These are phyloP conservation scores for Asterophora parasitica DNA, from an alignment of 768 basidiomycete species.

Conservation along the genomic window DNA sequence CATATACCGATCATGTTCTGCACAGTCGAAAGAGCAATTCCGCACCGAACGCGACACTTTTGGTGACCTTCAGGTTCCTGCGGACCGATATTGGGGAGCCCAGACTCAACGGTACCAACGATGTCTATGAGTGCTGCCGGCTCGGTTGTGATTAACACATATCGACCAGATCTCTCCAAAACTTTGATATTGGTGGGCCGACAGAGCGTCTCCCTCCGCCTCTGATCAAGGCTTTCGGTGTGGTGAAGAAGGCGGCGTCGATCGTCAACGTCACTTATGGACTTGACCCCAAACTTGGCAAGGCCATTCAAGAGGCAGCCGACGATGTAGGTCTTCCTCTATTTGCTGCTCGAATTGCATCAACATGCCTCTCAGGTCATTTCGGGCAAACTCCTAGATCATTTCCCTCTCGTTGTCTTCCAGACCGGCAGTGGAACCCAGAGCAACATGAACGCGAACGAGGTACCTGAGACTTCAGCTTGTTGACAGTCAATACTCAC, in stretches of 20 bases:
- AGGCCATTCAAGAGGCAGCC: conserved; percentile 88
- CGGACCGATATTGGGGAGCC: conserved; percentile 89
- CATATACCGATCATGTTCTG: background rate
- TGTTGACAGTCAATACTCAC: background rate
- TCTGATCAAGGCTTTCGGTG: conserved; percentile 96
- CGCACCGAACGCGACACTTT: conserved; percentile 92
- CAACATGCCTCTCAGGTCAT: conserved; percentile 63
- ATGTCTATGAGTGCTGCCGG: background rate
- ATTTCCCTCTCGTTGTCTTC: conserved; percentile 98
- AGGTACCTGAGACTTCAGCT: conserved; percentile 41
- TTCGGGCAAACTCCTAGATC: conserved; percentile 87
- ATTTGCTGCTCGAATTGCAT: background rate
- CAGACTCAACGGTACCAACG: conserved; percentile 83
- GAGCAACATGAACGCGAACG: conserved; percentile 99
- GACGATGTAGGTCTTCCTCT: conserved; percentile 64
- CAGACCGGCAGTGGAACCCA: conserved; percentile 99
- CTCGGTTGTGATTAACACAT: background rate
- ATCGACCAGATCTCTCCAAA: conserved; percentile 68
- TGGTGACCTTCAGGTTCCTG: conserved; percentile 82
- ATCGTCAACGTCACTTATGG: conserved; percentile 89
- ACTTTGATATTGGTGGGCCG: conserved; percentile 97
- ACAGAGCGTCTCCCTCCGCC: conserved; percentile 90
- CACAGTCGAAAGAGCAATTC: conserved; percentile 45
- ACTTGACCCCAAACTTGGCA: conserved; percentile 79
- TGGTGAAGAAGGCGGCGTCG: conserved; percentile 95